These are phyloP conservation scores for Annulohypoxylon nitens DNA, from an alignment of 495 filamentous ascomycete species.

Conservation along the genomic window DNA sequence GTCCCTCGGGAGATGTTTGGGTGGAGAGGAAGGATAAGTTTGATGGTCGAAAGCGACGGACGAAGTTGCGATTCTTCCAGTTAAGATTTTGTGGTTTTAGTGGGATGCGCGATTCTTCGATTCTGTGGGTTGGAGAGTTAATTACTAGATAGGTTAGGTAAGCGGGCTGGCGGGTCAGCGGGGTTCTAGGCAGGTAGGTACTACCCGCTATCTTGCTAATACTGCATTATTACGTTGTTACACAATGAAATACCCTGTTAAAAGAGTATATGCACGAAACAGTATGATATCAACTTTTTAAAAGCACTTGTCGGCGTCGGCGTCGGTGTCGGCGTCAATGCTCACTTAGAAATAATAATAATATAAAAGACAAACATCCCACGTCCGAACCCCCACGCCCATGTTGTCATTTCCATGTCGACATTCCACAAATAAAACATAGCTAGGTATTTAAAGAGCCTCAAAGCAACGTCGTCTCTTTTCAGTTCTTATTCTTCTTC, in stretches of 20 bases:
- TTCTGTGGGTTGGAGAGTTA: slow-evolving; percentile 50
- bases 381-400: slow-evolving; percentile 53
- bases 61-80: slow-evolving; percentile 39
- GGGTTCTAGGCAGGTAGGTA: too few species aligned
- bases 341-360: slow-evolving; percentile 6
- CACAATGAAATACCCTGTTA: neutral
- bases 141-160: neutral
- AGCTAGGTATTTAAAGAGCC: slow-evolving; percentile 49
- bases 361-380: slow-evolving; percentile 43
- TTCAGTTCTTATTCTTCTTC: slow-evolving; percentile 34
- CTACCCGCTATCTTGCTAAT: too few species aligned
- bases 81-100: slow-evolving; percentile 47
- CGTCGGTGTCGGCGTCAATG: slow-evolving; percentile 39
- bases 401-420: slow-evolving; percentile 54
- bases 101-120: slow-evolving; percentile 41
- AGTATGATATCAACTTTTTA: neutral
- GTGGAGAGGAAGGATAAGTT: slow-evolving; percentile 4
- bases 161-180: neutral
- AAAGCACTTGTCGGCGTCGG: slow-evolving; percentile 32
- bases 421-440: slow-evolving; percentile 52
- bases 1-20: neutral
- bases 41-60: slow-evolving; percentile 32
- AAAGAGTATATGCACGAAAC: neutral
- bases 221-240: too few species aligned
- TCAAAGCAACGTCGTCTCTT: slow-evolving; percentile 53